Conservation (phyloP, 306 rosid genomes). For the Vigna nakashimae region DNA sequence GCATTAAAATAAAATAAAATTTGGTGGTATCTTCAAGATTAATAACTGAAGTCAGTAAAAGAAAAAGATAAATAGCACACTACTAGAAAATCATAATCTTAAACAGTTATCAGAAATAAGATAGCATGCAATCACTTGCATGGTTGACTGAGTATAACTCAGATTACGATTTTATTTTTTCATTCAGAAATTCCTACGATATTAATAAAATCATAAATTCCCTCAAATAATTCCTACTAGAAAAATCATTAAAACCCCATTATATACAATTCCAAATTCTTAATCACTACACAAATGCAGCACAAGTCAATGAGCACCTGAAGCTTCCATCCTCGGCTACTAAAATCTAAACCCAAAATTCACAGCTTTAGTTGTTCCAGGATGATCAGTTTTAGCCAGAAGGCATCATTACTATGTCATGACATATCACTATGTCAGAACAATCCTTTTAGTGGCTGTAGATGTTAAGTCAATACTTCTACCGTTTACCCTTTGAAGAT, state of each 20-base stretch:
- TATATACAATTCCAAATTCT: conserved; percentile 12
- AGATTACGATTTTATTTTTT: background rate
- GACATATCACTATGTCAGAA: conserved; percentile 4
- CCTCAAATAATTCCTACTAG: background rate
- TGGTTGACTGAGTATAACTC: background rate
- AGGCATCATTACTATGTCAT: conserved; percentile 5
- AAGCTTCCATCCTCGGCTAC: conserved; percentile 19
- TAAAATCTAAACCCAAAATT: conserved; percentile 28
- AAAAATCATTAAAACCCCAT: conserved; percentile 12
- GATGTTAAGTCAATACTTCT: conserved; percentile 8
- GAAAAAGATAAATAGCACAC: conserved; percentile 7
- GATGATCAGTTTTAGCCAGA: conserved; percentile 28
- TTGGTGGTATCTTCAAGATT: conserved; percentile 5
- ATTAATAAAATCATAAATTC: background rate
- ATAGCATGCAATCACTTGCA: background rate
- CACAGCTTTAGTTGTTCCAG: conserved; percentile 20
- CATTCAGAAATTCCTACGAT: conserved; percentile 18
- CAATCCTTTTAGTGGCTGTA: background rate
- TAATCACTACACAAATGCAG: conserved; percentile 25
- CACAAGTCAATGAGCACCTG: conserved; percentile 11
- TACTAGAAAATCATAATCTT: background rate
- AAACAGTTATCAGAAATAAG: background rate
- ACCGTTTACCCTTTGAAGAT: conserved; percentile 18
- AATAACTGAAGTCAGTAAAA: background rate
- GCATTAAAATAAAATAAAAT: conserved; percentile 18